A percentile compares a stretch with the other conserved stretches of the same genome.
Evolutionary conservation across 1,284 basidiomycete genomes (phyloP).

Genomic region (Cryptococcus sp.): DNA sequence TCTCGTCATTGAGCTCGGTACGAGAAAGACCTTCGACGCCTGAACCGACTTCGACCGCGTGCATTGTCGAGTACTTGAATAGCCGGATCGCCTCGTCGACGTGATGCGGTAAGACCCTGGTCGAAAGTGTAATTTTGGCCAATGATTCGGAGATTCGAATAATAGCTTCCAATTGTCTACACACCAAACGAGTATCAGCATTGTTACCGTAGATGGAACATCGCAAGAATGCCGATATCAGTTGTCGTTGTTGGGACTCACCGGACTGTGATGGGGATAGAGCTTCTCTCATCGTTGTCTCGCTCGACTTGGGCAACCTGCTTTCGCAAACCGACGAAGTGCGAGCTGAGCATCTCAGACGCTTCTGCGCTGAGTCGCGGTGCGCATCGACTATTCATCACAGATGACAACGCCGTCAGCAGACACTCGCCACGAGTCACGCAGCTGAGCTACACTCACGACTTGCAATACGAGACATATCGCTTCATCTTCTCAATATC

Average conservation of each 20-base stretch:
- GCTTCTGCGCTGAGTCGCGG: conserved; percentile 90
- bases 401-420: too few species aligned
- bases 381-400: conserved; percentile 78
- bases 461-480: conserved; percentile 94
- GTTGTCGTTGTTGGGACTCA: conserved; percentile 51
- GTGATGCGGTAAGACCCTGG: conserved; percentile 85
- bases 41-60: conserved; percentile 85
- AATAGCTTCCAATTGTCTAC: conserved; percentile 95
- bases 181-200: too few species aligned
- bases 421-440: background rate
- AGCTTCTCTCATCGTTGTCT: conserved; percentile 96
- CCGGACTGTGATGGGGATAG: conserved; percentile 98
- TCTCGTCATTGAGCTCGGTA: conserved; percentile 91
- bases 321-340: conserved; percentile 92
- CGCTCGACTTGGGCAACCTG: conserved; percentile 94
- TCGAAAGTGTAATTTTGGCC: conserved; percentile 88
- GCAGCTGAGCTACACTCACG: conserved; percentile 57
- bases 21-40: conserved; percentile 85
- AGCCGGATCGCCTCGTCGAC: conserved; percentile 97
- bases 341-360: conserved; percentile 93
- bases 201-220: background rate
- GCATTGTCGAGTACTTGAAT: conserved; percentile 99
- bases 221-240: background rate
- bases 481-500: conserved; percentile 98
- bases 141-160: conserved; percentile 97